Base-by-base conservation (phyloP, 768 basidiomycete genomes). In the Inosperma sp. region DNA sequence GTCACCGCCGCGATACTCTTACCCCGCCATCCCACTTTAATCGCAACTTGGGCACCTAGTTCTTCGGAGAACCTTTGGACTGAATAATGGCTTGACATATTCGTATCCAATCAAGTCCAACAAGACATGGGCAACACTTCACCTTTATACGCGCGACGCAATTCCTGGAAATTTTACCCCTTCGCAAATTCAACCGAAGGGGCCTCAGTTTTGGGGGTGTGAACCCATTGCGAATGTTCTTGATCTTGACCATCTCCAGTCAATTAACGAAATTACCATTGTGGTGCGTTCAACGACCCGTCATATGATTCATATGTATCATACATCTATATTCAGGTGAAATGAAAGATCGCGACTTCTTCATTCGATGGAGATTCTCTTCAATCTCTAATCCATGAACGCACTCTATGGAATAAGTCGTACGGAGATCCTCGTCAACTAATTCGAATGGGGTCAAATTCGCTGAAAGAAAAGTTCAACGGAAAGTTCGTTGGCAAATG, bases 201-300 rank as follows among this genome's bases (percentile, higher is more conserved):
- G 45, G 3, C 56, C 52, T 22, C 43, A 34, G 17, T 79, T 75
- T 58, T 58, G 69, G 39, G 68, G 76, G 52, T 72, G 70, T 7
- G 78, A 83, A 54, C 50, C 53, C 7, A 65, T 84, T 41, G 52
- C 69, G 1, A 81, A 81, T 14, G 61, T 62, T 7, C 76, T 81
- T 5, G 73, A 76, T 53, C 58, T 82, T 19, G 65, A 70, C 46
- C 76, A 74, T 54, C 60, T 73, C 5, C 75, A 78, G 49, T 70
- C 65, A 9, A 61, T 77, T 42, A 77, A 80, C 59, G 66, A 65
- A 25, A 56, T 56, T 8, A 29, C 33, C 21, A 4, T 56, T 16
- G 33, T 41, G n/a, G 55, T 56, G 31, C 3, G 49, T 34, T n/a
- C n/a, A n/a, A n/a, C 13, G 40, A 9, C 16, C 0, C 9, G 22